Percentiles rank a stretch among this genome's conserved stretches.
Conservation (phyloP, 208 protist genomes). For the Wallacemonas sp. region DNA sequence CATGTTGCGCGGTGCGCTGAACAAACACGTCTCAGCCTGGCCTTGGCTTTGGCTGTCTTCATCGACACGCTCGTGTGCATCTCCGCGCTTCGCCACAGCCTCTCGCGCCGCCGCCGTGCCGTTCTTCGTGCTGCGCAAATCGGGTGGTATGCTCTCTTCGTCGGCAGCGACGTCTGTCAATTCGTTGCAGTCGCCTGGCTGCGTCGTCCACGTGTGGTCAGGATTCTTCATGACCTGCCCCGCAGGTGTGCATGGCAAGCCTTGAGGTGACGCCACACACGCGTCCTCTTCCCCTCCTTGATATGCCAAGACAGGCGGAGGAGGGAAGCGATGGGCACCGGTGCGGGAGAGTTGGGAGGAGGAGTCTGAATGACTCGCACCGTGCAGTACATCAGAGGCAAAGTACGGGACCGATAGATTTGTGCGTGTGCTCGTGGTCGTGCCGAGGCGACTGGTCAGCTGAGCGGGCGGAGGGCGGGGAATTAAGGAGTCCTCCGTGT, state of each 20-base stretch:
- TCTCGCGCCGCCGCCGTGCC: too few relatives aligned
- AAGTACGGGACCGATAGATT: constrained; percentile 5
- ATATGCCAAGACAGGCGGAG: too few relatives aligned
- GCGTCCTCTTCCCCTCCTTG: too few relatives aligned
- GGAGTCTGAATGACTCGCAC: constrained; percentile 10
- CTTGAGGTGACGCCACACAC: not conserved
- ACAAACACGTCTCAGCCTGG: not conserved
- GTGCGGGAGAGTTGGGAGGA: not conserved
- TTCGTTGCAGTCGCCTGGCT: not conserved
- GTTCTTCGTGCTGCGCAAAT: not conserved
- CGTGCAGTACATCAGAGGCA: constrained; percentile 1
- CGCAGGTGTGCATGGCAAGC: not conserved
- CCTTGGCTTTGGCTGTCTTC: not conserved
- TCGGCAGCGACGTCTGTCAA: constrained; percentile 1
- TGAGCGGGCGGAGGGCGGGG: not conserved
- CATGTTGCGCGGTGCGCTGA: constrained; percentile 13
- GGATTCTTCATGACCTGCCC: not conserved
- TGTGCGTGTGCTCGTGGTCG: not conserved
- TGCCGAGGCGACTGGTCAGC: not conserved
- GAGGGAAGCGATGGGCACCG: too few relatives aligned
- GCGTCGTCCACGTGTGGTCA: not conserved
- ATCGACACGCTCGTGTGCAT: not conserved
- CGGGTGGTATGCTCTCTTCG: constrained; percentile 1
- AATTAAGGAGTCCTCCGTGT: constrained; percentile 7
- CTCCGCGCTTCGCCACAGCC: not conserved